phyloP scores from a whole-genome alignment of 2,329 filamentous ascomycete genomes.

The Dactylellina parvicollis region DNA sequence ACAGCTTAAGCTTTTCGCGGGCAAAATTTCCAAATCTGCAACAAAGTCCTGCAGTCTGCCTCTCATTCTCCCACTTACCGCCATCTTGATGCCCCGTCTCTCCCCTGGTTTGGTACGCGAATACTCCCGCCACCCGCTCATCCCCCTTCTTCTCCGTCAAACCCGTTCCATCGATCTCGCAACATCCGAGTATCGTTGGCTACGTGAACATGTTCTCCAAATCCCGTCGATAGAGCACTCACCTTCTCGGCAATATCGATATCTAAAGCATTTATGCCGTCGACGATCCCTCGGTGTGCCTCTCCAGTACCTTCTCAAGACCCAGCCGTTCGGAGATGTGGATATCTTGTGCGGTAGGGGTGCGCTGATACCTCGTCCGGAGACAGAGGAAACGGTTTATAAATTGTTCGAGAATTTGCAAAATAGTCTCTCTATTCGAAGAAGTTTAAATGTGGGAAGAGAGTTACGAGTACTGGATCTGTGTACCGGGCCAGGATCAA shows the following conservation, averaged over 20 bases:
- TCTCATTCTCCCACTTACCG: background rate
- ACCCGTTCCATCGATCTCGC: slow-evolving; percentile 53
- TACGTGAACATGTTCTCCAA: slow-evolving; percentile 25
- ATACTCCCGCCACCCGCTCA: slow-evolving; percentile 5
- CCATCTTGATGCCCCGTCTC: slow-evolving; percentile 25
- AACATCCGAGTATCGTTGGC: slow-evolving; percentile 54
- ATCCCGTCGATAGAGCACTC: slow-evolving; percentile 1
- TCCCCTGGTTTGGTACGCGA: background rate
- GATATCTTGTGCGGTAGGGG: slow-evolving; percentile 79
- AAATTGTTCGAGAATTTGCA: slow-evolving; percentile 7
- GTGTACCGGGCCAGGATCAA: slow-evolving; percentile 91
- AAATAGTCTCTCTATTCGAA: slow-evolving; percentile 71
- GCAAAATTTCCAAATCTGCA: slow-evolving; percentile 22
- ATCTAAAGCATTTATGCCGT: slow-evolving; percentile 64
- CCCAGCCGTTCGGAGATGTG: slow-evolving; percentile 85
- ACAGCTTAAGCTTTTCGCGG: background rate
- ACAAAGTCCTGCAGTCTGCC: slow-evolving; percentile 2
- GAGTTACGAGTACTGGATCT: slow-evolving; percentile 78
- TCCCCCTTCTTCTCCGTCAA: slow-evolving; percentile 49
- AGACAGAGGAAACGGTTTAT: slow-evolving; percentile 69
- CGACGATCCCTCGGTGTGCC: slow-evolving; percentile 73
- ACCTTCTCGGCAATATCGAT: slow-evolving; percentile 11
- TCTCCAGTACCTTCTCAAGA: slow-evolving; percentile 87
- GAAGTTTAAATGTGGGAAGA: slow-evolving; percentile 64
- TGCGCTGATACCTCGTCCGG: slow-evolving; percentile 82